phyloP scores from a whole-genome alignment of 2,329 filamentous ascomycete species.

The Colletotrichum liriopes region DNA sequence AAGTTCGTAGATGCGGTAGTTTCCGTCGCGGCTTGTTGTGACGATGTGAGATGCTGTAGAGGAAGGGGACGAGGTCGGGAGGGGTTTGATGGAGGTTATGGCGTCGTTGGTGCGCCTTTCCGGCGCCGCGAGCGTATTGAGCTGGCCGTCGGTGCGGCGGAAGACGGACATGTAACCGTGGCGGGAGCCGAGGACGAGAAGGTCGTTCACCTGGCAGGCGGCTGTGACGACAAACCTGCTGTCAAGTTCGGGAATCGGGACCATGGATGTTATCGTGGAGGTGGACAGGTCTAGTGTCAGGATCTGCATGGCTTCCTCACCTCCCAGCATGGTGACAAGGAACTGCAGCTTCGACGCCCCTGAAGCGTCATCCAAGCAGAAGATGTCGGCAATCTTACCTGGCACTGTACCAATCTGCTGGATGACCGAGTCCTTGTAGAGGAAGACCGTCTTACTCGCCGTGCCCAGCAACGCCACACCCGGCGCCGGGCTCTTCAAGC shows the following conservation, averaged over 20 bases:
- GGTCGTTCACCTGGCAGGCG: constrained; percentile 57
- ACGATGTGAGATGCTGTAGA: constrained; percentile 66
- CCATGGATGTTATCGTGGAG: constrained; percentile 48
- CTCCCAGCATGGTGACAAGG: constrained; percentile 64
- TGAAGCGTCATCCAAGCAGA: constrained; percentile 51
- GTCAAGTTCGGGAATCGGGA: constrained; percentile 58
- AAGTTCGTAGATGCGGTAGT: constrained; percentile 76
- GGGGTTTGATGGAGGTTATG: constrained; percentile 76
- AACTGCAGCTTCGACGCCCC: constrained; percentile 50
- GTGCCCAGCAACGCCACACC: constrained; percentile 65
- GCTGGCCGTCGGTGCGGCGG: constrained; percentile 47
- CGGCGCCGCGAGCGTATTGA: constrained; percentile 51
- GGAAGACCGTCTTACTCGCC: constrained; percentile 63
- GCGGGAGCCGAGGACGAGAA: constrained; percentile 70
- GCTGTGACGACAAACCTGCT: constrained; percentile 66
- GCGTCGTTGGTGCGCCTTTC: constrained; percentile 70
- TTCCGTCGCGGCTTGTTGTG: constrained; percentile 84
- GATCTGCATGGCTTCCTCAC: constrained; percentile 57
- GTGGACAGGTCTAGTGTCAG: constrained; percentile 57
- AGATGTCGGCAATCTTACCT: constrained; percentile 68
- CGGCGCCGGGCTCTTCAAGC: constrained; percentile 58
- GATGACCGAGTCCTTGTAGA: constrained; percentile 55
- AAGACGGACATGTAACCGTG: constrained; percentile 65
- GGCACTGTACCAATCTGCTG: constrained; percentile 56
- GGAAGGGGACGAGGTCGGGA: constrained; percentile 52